Percentiles rank a stretch among this genome's conserved stretches.
Conservation (phyloP, 2,329 filamentous ascomycete species). For the Venturiaceae sp. region DNA sequence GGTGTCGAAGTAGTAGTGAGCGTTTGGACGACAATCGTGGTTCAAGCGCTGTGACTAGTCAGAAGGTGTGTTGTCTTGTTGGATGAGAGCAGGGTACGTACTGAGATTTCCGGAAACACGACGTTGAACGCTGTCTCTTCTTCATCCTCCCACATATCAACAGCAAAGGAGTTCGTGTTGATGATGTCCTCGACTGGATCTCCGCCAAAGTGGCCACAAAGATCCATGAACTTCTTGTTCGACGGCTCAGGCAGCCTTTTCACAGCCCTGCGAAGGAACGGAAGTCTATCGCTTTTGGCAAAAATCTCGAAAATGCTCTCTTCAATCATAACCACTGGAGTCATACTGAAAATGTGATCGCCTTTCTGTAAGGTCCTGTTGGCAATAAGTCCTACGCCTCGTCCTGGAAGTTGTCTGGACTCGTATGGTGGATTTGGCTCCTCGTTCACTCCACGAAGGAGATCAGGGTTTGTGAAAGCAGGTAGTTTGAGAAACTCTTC, state of each 20-base stretch:
- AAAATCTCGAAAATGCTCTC: background rate
- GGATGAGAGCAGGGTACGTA: background rate
- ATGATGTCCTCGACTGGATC: constrained; percentile 6
- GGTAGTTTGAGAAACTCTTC: background rate
- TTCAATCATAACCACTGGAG: constrained; percentile 7
- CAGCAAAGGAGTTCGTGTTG: constrained; percentile 9
- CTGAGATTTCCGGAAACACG: constrained; percentile 9
- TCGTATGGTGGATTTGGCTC: constrained; percentile 3
- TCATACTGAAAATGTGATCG: constrained; percentile 7
- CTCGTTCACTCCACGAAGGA: background rate
- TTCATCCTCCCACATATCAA: constrained; percentile 5
- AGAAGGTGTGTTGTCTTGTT: background rate
- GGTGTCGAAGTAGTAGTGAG: constrained; percentile 27
- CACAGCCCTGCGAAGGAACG: background rate
- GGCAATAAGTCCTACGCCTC: constrained; percentile 9
- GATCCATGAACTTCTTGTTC: constrained; percentile 3
- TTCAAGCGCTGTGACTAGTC: constrained; percentile 22
- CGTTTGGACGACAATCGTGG: constrained; percentile 34
- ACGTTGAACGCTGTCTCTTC: constrained; percentile 1
- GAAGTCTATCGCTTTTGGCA: background rate
- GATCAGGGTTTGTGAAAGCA: constrained; percentile 6
- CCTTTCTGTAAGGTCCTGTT: constrained; percentile 5
- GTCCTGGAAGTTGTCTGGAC: constrained; percentile 3
- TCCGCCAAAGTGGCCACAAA: constrained; percentile 9
- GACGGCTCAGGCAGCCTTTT: background rate